phyloP scores from a whole-genome alignment of 2,329 filamentous ascomycete genomes.

The Aureobasidium sp. region DNA sequence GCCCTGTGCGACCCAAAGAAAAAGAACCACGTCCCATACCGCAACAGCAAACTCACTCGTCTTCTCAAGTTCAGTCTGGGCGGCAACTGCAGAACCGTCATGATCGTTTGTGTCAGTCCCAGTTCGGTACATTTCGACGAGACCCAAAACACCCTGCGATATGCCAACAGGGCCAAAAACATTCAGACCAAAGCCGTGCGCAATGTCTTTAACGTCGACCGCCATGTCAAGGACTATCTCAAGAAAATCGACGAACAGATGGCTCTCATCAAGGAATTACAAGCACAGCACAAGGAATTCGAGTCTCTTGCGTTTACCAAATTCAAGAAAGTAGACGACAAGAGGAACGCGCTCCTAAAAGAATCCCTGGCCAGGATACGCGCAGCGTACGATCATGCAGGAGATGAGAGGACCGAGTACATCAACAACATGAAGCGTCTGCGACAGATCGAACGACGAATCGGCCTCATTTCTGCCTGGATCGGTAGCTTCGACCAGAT shows the following conservation, averaged over 20 bases:
- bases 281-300: conserved; percentile 83
- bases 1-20: conserved; percentile 90
- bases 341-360: conserved; percentile 65
- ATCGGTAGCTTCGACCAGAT: conserved; percentile 83
- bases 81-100: conserved; percentile 97
- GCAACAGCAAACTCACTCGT: conserved; percentile 94
- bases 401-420: conserved; percentile 70
- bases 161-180: conserved; percentile 96
- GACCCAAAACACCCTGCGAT: conserved; percentile 94
- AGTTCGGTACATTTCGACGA: conserved; percentile 97
- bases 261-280: conserved; percentile 91
- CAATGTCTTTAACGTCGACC: conserved; percentile 98
- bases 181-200: conserved; percentile 99
- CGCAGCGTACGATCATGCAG: conserved; percentile 74
- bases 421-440: conserved; percentile 73
- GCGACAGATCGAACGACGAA: conserved; percentile 74
- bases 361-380: conserved; percentile 78
- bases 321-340: conserved; percentile 84
- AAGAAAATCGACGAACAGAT: conserved; percentile 99
- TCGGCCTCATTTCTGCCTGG: conserved; percentile 82
- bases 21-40: conserved; percentile 89
- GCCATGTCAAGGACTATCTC: conserved; percentile 97
- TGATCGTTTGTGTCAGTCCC: conserved; percentile 98
- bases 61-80: conserved; percentile 94
- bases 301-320: conserved; percentile 78